Evolutionary conservation across 306 rosid species (phyloP), one percentile per base, ranked within the genome.

Genomic region (Amphicarpaea edgeworthii): DNA sequence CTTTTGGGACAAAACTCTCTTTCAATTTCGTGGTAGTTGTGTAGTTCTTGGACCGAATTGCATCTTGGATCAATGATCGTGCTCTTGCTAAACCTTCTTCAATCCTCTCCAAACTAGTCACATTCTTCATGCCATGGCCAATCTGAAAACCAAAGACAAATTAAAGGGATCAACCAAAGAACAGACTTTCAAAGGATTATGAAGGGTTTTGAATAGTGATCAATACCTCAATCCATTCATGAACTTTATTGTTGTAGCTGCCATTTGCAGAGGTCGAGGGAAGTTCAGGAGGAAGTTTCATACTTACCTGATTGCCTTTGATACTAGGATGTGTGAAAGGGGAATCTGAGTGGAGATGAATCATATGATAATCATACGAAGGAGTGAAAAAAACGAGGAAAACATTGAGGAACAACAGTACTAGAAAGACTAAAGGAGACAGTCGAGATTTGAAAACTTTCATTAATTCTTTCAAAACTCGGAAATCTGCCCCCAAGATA

Each of bases 1-100:
- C 82, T 76, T 74, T 76, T 2, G 87, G 79, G 23, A 64, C 61
- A 70, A 79, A 83, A 61, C 10, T 5, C 8, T 26, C 30, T 20
- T 63, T 68, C 5, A 0, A n/a, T n/a, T n/a, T n/a, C n/a, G n/a
- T n/a, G 45, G 55, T 4, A 6, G 30, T 28, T 12, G 26, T 68
- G 51, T 61, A 62, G 6, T 69, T 79, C 14, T 75, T 70, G 65
- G 72, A 47, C 2, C 77, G 57, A 70, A 84, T 71, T 16, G 87
- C 80, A 65, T 66, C 12, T 15, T 58, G 55, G 28, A 84, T 80
- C 2, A 24, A 21, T 15, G 77, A 49, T 72, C 87, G 72, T 21
- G 82, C 26, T 8, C 57, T 41, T 45, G 82, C 77, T 28, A 71
- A 72, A 19, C 51, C 82, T 8, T 41, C 74, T 72, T 84, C 87